Percentiles rank a stretch among this genome's conserved stretches.
phyloP scores from a whole-genome alignment of 495 filamentous ascomycete genomes.

The Trichocladium antarcticum region DNA sequence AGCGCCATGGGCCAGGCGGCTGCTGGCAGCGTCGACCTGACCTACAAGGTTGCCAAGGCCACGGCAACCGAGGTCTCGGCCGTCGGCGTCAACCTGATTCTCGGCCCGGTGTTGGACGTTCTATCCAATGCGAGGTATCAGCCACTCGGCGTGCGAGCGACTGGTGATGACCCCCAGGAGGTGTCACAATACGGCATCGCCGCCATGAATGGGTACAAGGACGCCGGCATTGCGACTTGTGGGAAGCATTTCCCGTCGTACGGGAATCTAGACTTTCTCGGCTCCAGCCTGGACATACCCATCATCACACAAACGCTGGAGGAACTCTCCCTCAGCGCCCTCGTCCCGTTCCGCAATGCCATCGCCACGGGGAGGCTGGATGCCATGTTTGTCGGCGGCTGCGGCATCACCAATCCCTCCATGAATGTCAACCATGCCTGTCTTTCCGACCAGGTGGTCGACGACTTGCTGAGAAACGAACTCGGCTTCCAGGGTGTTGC shows the following conservation, averaged over 20 bases:
- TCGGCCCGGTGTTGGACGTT: constrained; percentile 84
- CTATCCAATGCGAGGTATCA: constrained; percentile 81
- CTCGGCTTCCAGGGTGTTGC: constrained; percentile 80
- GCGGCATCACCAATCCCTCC: constrained; percentile 72
- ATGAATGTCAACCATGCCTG: constrained; percentile 90
- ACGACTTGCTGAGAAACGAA: constrained; percentile 69
- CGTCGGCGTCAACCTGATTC: constrained; percentile 81
- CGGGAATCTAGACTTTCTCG: constrained; percentile 83
- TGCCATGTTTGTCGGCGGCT: constrained; percentile 87
- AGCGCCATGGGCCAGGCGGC: constrained; percentile 86
- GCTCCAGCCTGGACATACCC: constrained; percentile 74
- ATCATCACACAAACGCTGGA: constrained; percentile 87
- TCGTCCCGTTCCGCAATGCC: constrained; percentile 79
- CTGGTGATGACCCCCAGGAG: constrained; percentile 79
- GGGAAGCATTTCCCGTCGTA: constrained; percentile 92
- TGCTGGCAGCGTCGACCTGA: constrained; percentile 63
- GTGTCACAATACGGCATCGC: constrained; percentile 79
- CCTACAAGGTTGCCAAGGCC: constrained; percentile 72
- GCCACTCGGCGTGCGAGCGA: constrained; percentile 70
- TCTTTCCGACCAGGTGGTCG: constrained; percentile 79
- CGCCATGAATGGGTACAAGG: constrained; percentile 79
- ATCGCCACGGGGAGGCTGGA: constrained; percentile 67
- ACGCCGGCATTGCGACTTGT: constrained; percentile 71
- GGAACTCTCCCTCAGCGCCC: constrained; percentile 68
- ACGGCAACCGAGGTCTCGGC: constrained; percentile 78